phyloP scores from a whole-genome alignment of 2,329 filamentous ascomycete genomes.

The Hymenoscyphus scutula region DNA sequence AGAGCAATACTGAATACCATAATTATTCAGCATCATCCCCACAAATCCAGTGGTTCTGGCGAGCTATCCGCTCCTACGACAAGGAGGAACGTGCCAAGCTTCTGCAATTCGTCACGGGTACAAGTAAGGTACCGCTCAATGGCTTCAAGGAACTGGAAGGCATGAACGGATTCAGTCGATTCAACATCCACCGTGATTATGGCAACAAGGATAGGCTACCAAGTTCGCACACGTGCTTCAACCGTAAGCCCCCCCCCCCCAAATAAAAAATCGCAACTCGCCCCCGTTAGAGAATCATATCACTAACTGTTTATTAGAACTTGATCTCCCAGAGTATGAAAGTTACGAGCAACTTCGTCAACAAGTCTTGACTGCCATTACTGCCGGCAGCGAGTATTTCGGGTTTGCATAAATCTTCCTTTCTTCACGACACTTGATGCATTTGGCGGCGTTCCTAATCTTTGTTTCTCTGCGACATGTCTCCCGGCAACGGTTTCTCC shows the following conservation, averaged over 20 bases:
- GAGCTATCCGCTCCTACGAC: constrained; percentile 93
- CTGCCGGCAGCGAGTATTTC: constrained; percentile 95
- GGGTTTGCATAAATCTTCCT: constrained; percentile 74
- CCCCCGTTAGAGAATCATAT: background rate
- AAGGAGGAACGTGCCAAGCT: constrained; percentile 98
- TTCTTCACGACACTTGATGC: constrained; percentile 36
- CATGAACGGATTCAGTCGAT: constrained; percentile 97
- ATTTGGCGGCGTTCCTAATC: constrained; percentile 33
- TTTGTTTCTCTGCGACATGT: constrained; percentile 23
- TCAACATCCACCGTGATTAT: constrained; percentile 98
- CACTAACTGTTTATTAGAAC: constrained; percentile 57
- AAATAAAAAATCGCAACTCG: constrained; percentile 8
- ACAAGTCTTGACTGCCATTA: constrained; percentile 92
- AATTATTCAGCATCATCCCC: constrained; percentile 93
- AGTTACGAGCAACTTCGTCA: constrained; percentile 87
- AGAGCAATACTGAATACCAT: constrained; percentile 97
- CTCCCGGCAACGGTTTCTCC: constrained; percentile 23
- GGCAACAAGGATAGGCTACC: constrained; percentile 94
- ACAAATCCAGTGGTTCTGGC: constrained; percentile 99
- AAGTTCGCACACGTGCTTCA: constrained; percentile 98
- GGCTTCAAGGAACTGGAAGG: constrained; percentile 99
- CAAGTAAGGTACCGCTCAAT: constrained; percentile 95
- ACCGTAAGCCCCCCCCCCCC: constrained; percentile 64
- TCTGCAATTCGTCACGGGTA: constrained; percentile 96
- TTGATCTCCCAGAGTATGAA: constrained; percentile 97